Evolutionary conservation across 495 filamentous ascomycete species (phyloP), one percentile per base, ranked within the genome.

Genomic region (Penicillium canariense): DNA sequence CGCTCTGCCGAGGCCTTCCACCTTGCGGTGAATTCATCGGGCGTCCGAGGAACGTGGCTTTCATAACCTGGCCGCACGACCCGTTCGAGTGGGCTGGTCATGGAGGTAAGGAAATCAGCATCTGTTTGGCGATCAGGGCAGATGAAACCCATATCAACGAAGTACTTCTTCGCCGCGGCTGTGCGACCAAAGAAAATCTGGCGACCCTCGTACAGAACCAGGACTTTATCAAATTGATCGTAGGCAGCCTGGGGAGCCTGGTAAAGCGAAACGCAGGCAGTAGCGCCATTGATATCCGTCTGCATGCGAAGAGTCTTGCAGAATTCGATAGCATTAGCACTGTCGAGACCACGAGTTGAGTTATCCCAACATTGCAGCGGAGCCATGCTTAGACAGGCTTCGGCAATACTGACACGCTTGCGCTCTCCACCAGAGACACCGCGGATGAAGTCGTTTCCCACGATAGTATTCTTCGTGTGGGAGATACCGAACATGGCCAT

Each of bases 361-460:
- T 34, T 11, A 34, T 5, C 3, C 10, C 31, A n/a, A n/a, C n/a
- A n/a, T n/a, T n/a, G n/a, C n/a, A n/a, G n/a, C n/a, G n/a, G n/a
- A n/a, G n/a, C n/a, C n/a, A n/a, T n/a, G n/a, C n/a, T n/a, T n/a
- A n/a, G n/a, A n/a, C n/a, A n/a, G n/a, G n/a, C n/a, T n/a, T n/a
- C n/a, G n/a, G n/a, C n/a, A n/a, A n/a, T n/a, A n/a, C n/a, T n/a
- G n/a, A n/a, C n/a, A n/a, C n/a, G n/a, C n/a, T n/a, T n/a, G n/a
- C n/a, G n/a, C n/a, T n/a, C n/a, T n/a, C n/a, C n/a, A n/a, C n/a
- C n/a, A n/a, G n/a, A n/a, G n/a, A n/a, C n/a, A n/a, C n/a, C n/a
- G n/a, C 36, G 36, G 20, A 40, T 40, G 5, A 85, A 87, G 0
- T 89, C 87, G 65, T 90, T 87, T 36, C 88, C 89, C 74, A 70